Percentiles rank a stretch among this genome's conserved stretches.
phyloP scores from a whole-genome alignment of 1,284 basidiomycete species.

The Porodaedalea pini region DNA sequence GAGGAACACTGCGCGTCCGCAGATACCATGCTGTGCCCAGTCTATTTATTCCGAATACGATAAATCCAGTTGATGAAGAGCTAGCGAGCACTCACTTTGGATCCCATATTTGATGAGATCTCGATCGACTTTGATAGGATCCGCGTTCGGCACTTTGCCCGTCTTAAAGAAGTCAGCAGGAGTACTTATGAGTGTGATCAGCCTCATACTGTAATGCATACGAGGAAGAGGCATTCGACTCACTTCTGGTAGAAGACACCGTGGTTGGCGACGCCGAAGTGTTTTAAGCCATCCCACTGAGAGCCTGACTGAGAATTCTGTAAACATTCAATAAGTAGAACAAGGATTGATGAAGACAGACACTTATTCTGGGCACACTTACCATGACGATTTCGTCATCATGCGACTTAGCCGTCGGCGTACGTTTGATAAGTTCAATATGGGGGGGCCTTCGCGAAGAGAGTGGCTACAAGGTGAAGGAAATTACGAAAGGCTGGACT shows the following conservation, averaged over 20 bases:
- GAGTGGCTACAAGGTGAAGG: constrained; percentile 41
- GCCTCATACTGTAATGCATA: too few species aligned
- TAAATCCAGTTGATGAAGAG: neutral
- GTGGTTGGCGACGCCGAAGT: constrained; percentile 53
- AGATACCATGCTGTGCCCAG: constrained; percentile 72
- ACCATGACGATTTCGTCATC: constrained; percentile 68
- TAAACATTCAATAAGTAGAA: neutral
- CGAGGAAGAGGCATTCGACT: constrained; percentile 10
- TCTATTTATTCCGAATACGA: constrained; percentile 37
- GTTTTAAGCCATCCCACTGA: constrained; percentile 71
- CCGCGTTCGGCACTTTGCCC: constrained; percentile 46
- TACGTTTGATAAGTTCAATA: constrained; percentile 36
- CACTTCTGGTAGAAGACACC: constrained; percentile 65
- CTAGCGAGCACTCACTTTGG: constrained; percentile 47
- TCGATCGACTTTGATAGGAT: constrained; percentile 50
- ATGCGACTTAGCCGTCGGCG: constrained; percentile 34
- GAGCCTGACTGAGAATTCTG: constrained; percentile 74
- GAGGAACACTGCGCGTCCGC: constrained; percentile 65
- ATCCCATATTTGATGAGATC: constrained; percentile 54
- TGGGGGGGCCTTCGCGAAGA: constrained; percentile 54
- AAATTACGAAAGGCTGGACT: constrained; percentile 4
- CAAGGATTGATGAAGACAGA: neutral
- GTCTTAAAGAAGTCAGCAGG: constrained; percentile 41
- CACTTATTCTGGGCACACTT: constrained; percentile 24
- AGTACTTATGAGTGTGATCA: constrained; percentile 35